Evolutionary conservation across 2,329 filamentous ascomycete species (phyloP), one percentile per base, ranked within the genome.

Genomic region (Onygenales sp.): DNA sequence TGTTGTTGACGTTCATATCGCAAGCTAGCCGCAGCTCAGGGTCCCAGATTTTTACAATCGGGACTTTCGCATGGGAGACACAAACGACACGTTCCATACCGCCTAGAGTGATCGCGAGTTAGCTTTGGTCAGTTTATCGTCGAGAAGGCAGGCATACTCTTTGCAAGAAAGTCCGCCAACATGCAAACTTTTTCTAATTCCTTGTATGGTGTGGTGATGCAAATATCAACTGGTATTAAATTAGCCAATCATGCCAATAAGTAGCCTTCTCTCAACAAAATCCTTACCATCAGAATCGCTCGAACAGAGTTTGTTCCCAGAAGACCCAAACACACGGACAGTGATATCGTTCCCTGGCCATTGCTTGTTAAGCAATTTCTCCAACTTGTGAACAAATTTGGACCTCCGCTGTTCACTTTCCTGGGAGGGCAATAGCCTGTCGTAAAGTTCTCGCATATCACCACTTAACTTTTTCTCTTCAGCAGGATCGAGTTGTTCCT

Each of bases 1-100:
- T 93, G 64, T 97, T 98, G 75, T 98, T 98, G 73, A 98, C 91
- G 63, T 98, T 98, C 86, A 98, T 93, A 67, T 98, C 93, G 69
- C 91, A 96, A 13, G 90, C 87, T 50, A 98, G 77, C 59, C 85
- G 78, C 54, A 96, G 77, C 68, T 95, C 89, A 2, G 93, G 93
- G 68, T 98, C 93, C 91, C 93, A 98, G 53, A 95, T 88, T 75
- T 97, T 97, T 61, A 98, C 93, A 64, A 98, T 98, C 3, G 93
- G 92, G 11, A 98, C 93, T 71, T 96, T 97, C 55, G 93, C 93
- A 43, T 87, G 88, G 32, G 89, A 89, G 51, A 97, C 89, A 68
- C 93, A 98, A 27, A 96, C 87, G 1, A 98, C 90, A 64, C 89
- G 89, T 69, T 97, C 82, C 93, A 98, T 98, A 41, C 92, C 92